Conservation (phyloP, 805 yeast genomes). For the Blastobotrys americana region DNA sequence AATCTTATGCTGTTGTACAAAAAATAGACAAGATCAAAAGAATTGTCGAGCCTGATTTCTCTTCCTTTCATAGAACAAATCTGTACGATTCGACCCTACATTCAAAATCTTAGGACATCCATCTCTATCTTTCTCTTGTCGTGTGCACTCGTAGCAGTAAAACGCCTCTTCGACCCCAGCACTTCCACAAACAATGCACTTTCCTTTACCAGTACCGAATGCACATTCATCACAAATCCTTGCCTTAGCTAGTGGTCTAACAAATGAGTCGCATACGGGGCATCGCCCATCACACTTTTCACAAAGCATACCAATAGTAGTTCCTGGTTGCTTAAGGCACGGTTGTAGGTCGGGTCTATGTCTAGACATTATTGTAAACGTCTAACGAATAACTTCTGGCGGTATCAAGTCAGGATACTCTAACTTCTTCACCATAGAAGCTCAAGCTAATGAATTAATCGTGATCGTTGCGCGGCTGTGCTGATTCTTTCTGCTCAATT, state of each 20-base stretch:
- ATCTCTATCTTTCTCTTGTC: constrained; percentile 71
- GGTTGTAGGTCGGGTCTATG: constrained; percentile 80
- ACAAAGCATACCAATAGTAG: constrained; percentile 62
- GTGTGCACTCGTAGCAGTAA: constrained; percentile 81
- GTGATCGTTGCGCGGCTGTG: too few species aligned
- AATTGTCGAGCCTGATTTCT: constrained; percentile 5
- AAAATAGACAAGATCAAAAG: background rate
- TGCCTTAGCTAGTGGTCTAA: constrained; percentile 59
- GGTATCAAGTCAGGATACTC: too few species aligned
- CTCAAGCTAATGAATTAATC: too few species aligned
- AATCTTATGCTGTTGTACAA: too few species aligned
- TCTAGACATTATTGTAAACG: too few species aligned
- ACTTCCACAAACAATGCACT: constrained; percentile 75
- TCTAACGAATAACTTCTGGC: too few species aligned
- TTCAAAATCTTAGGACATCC: constrained; percentile 87
- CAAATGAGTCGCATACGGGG: constrained; percentile 82
- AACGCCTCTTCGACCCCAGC: constrained; percentile 62
- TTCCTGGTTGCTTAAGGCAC: constrained; percentile 83
- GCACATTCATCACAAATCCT: constrained; percentile 82
- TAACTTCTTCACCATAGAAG: too few species aligned
- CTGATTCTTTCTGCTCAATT: too few species aligned
- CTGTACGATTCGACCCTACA: constrained; percentile 69
- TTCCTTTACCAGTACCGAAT: constrained; percentile 37
- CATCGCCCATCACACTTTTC: constrained; percentile 86
- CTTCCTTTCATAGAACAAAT: constrained; percentile 49